These are phyloP conservation scores for Fusarium mundagurra DNA, from an alignment of 2,329 filamentous ascomycete species.

Conservation along the genomic window DNA sequence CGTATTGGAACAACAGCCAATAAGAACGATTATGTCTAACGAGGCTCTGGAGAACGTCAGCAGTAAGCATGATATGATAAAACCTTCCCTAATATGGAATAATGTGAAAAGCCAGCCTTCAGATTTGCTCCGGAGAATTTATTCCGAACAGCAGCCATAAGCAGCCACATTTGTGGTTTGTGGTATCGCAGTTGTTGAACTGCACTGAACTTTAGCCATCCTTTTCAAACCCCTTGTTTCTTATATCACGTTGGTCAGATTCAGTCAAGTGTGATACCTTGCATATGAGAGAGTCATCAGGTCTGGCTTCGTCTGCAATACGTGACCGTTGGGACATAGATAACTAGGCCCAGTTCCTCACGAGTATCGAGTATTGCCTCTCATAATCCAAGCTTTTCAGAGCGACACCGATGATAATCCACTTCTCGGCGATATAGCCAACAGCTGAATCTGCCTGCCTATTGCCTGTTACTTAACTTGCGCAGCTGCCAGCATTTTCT, in stretches of 20 bases:
- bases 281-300: background rate
- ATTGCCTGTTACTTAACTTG: too few species aligned
- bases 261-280: background rate
- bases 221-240: background rate
- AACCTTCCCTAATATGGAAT: background rate
- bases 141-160: background rate
- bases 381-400: background rate
- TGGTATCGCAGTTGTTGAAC: background rate
- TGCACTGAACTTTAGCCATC: background rate
- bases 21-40: fast-evolving
- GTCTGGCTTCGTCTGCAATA: fast-evolving
- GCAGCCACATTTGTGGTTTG: background rate
- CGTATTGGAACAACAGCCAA: background rate
- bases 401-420: background rate
- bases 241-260: background rate
- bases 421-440: background rate
- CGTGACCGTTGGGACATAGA: background rate
- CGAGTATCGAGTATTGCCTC: fast-evolving
- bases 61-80: background rate
- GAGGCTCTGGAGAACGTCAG: background rate
- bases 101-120: background rate
- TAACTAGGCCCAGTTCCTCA: background rate
- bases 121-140: background rate
- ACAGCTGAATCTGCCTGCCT: too few species aligned
- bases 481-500: background rate